phyloP scores from a whole-genome alignment of 768 basidiomycete genomes.

The Pisolithus tinctorius region DNA sequence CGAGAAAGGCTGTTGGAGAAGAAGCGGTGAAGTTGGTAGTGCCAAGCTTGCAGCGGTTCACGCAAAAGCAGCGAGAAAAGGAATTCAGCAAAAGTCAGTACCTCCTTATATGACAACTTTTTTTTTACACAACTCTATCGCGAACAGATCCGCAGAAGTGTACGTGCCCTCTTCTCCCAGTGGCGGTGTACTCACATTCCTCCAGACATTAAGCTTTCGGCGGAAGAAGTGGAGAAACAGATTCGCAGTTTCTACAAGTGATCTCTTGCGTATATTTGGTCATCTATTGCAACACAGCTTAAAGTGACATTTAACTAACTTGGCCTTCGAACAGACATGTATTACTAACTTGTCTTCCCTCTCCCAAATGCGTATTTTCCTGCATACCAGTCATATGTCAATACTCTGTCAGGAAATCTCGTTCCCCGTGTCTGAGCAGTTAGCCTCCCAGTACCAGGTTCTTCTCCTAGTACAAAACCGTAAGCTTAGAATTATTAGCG shows the following conservation, averaged over 20 bases:
- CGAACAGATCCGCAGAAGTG: slow-evolving; percentile 48
- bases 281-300: neutral
- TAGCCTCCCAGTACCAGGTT: too few species aligned
- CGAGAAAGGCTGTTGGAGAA: slow-evolving; percentile 53
- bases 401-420: too few species aligned
- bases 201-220: slow-evolving; percentile 71
- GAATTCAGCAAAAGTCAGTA: slow-evolving; percentile 79
- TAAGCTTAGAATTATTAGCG: too few species aligned
- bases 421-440: too few species aligned
- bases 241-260: slow-evolving; percentile 55
- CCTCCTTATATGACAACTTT: neutral
- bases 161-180: slow-evolving; percentile 20
- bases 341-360: too few species aligned
- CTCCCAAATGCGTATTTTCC: too few species aligned
- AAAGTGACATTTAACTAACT: neutral
- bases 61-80: slow-evolving; percentile 69
- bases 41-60: slow-evolving; percentile 67
- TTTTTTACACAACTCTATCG: neutral
- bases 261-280: neutral
- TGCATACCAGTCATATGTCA: too few species aligned
- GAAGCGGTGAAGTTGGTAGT: slow-evolving; percentile 75
- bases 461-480: too few species aligned
- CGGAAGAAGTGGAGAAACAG: slow-evolving; percentile 67
- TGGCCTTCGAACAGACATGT: too few species aligned
- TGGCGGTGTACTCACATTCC: slow-evolving; percentile 8